Conservation (phyloP, 2,329 filamentous ascomycete species). For the Colletotrichum falcatum region DNA sequence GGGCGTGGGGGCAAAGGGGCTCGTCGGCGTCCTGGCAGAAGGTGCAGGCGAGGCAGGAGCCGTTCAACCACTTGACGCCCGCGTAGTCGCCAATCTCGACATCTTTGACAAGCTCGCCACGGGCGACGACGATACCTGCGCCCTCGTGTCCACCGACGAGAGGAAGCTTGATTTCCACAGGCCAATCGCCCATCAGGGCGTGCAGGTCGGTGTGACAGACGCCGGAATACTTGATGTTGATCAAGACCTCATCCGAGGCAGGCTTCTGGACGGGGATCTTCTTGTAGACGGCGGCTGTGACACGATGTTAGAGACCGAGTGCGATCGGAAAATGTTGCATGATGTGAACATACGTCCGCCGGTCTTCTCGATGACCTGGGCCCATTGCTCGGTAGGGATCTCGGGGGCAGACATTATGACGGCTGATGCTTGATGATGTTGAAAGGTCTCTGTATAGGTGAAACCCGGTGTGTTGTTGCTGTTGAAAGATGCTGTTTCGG, state of each 20-base stretch:
- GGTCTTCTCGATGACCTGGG: slow-evolving; percentile 87
- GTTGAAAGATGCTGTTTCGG: slow-evolving; percentile 9
- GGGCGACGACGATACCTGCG: slow-evolving; percentile 85
- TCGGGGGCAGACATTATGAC: slow-evolving; percentile 34
- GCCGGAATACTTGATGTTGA: slow-evolving; percentile 91
- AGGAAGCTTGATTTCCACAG: slow-evolving; percentile 82
- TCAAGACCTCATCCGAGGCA: slow-evolving; percentile 88
- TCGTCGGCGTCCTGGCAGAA: slow-evolving; percentile 88
- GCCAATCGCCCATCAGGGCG: slow-evolving; percentile 92
- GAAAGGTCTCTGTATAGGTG: slow-evolving; percentile 10
- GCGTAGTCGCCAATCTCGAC: slow-evolving; percentile 86
- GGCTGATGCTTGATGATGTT: neutral
- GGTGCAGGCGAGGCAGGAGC: slow-evolving; percentile 83
- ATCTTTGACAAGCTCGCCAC: slow-evolving; percentile 81
- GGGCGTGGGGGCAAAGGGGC: slow-evolving; percentile 80
- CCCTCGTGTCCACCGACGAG: slow-evolving; percentile 86
- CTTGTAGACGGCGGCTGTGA: slow-evolving; percentile 75
- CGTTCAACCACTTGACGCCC: slow-evolving; percentile 95
- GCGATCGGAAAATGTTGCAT: neutral
- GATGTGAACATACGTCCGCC: slow-evolving; percentile 70
- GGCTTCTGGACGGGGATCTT: slow-evolving; percentile 85
- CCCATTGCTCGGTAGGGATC: slow-evolving; percentile 88
- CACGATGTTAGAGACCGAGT: slow-evolving; percentile 37
- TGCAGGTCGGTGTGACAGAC: slow-evolving; percentile 89
- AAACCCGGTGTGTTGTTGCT: slow-evolving; percentile 15